Evolutionary conservation across 495 filamentous ascomycete genomes (phyloP).

Genomic region (Daldinia loculata): DNA sequence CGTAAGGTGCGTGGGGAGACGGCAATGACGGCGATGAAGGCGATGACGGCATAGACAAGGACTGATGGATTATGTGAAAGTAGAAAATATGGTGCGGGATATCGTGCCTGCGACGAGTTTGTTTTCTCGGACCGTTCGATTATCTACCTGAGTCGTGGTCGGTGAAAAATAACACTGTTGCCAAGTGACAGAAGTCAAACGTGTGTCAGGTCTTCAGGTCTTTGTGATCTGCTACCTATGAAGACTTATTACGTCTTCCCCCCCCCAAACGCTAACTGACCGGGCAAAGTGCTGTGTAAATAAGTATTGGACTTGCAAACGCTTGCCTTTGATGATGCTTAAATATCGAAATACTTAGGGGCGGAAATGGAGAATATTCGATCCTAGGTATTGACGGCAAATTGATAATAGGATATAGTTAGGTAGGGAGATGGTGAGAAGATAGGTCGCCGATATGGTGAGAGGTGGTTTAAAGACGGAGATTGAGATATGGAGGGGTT

Average conservation of each 20-base stretch:
- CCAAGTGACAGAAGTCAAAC: slow-evolving; percentile 15
- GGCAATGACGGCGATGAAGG: slow-evolving; percentile 8
- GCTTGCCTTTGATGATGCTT: slow-evolving; percentile 25
- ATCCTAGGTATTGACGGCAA: slow-evolving; percentile 15
- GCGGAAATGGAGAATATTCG: neutral
- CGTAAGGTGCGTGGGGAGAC: neutral
- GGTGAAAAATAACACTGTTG: slow-evolving; percentile 18
- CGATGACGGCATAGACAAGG: slow-evolving; percentile 7
- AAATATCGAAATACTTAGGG: slow-evolving; percentile 25
- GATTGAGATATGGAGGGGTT: slow-evolving; percentile 4
- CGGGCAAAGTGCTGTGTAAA: slow-evolving; percentile 8
- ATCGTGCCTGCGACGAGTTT: slow-evolving; percentile 3
- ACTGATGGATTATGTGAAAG: neutral
- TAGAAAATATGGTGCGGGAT: slow-evolving; percentile 1
- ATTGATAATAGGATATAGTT: slow-evolving; percentile 11
- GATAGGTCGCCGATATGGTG: slow-evolving; percentile 4
- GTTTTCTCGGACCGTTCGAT: slow-evolving; percentile 3
- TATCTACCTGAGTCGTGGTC: slow-evolving; percentile 1
- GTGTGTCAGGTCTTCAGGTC: neutral
- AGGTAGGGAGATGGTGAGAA: neutral
- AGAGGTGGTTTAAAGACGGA: slow-evolving; percentile 4
- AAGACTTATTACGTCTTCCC: neutral
- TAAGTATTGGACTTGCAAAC: slow-evolving; percentile 9
- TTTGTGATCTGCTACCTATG: neutral
- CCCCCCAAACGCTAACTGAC: slow-evolving; percentile 13